phyloP scores from a whole-genome alignment of 2,329 filamentous ascomycete genomes.

The Myriosclerotinia duriaeana region DNA sequence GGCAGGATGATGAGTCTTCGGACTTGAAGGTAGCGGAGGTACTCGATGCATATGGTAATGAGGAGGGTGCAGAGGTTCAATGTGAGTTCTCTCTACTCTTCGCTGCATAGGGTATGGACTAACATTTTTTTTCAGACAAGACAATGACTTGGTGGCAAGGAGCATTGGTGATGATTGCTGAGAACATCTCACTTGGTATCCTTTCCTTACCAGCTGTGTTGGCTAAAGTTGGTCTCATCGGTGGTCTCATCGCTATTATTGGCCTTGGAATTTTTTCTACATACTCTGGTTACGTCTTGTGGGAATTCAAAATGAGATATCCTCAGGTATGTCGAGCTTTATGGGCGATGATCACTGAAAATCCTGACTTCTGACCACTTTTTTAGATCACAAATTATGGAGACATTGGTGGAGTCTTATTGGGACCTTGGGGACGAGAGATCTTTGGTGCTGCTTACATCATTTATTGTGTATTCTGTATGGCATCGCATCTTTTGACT shows the following conservation, averaged over 20 bases:
- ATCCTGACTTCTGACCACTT: not conserved
- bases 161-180: slow-evolving; percentile 23
- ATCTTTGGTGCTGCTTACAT: slow-evolving; percentile 52
- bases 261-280: slow-evolving; percentile 54
- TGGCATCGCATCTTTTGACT: slow-evolving; percentile 59
- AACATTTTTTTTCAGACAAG: slow-evolving; percentile 17
- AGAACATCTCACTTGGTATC: slow-evolving; percentile 27
- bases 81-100: slow-evolving; percentile 18
- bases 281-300: slow-evolving; percentile 62
- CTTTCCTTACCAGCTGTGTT: slow-evolving; percentile 26
- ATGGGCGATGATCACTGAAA: not conserved
- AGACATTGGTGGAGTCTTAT: slow-evolving; percentile 56
- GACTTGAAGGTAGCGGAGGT: slow-evolving; percentile 28
- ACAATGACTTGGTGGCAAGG: slow-evolving; percentile 26
- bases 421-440: slow-evolving; percentile 46
- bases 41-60: slow-evolving; percentile 28
- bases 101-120: not conserved
- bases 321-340: slow-evolving; percentile 45
- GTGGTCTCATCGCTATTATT: slow-evolving; percentile 50
- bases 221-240: slow-evolving; percentile 23
- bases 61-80: slow-evolving; percentile 29
- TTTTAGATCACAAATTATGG: slow-evolving; percentile 46
- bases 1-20: slow-evolving; percentile 22
- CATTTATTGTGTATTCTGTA: slow-evolving; percentile 59
- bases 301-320: slow-evolving; percentile 56